Evolutionary conservation across 2,329 filamentous ascomycete species (phyloP).

Genomic region (Grosmannia penicillata): DNA sequence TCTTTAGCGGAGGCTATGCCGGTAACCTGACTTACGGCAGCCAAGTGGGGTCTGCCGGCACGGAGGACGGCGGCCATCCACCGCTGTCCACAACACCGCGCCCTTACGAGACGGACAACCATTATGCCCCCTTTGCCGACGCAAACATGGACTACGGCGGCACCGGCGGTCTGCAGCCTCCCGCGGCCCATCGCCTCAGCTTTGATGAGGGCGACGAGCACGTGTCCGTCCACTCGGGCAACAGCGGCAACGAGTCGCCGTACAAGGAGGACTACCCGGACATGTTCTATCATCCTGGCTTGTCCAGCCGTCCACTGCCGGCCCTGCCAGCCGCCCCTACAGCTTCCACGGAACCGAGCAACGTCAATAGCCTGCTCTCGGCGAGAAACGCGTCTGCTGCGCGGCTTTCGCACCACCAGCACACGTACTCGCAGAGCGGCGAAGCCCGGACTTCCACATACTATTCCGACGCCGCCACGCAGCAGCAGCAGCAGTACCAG

Average conservation of each 20-base stretch:
- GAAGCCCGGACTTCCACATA: conserved; percentile 27
- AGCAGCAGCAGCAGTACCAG: conserved; percentile 34
- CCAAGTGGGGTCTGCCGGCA: conserved; percentile 25
- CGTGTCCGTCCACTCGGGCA: conserved; percentile 39
- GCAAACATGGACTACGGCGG: conserved; percentile 75
- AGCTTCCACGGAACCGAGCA: conserved; percentile 25
- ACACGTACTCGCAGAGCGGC: conserved; percentile 31
- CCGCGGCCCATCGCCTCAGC: conserved; percentile 59
- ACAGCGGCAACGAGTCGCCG: conserved; percentile 50
- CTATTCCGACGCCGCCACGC: conserved; percentile 26
- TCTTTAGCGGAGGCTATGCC: conserved; percentile 58
- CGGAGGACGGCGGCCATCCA: conserved; percentile 24
- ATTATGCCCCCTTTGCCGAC: conserved; percentile 31
- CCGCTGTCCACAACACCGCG: conserved; percentile 30
- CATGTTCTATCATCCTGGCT: conserved; percentile 84
- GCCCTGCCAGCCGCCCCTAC: conserved; percentile 46
- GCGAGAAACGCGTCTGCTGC: conserved; percentile 24
- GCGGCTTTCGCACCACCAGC: conserved; percentile 32
- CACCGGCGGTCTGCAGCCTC: conserved; percentile 76
- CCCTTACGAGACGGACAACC: conserved; percentile 19
- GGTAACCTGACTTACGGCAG: conserved; percentile 36
- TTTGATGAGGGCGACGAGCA: conserved; percentile 88
- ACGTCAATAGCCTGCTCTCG: conserved; percentile 33
- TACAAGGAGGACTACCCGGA: conserved; percentile 65
- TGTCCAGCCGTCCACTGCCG: conserved; percentile 49